phyloP scores from a whole-genome alignment of 805 yeast genomes.

The Cyberlindnera saturnus region DNA sequence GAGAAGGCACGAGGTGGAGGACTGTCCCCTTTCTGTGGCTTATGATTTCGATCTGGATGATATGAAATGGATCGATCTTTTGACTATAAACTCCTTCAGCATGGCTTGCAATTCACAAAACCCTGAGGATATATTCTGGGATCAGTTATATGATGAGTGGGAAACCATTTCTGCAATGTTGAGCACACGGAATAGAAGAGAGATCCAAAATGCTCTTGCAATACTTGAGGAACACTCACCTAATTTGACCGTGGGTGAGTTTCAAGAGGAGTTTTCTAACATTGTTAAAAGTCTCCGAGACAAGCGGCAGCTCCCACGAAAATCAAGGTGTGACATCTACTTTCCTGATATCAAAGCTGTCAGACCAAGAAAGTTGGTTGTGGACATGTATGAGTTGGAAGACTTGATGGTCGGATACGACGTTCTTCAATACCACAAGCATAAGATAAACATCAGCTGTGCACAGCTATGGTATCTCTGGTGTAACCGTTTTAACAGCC shows the following conservation, averaged over 20 bases:
- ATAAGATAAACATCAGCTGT: background rate
- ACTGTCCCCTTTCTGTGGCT: background rate
- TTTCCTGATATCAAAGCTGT: background rate
- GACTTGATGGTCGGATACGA: background rate
- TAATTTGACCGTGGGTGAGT: background rate
- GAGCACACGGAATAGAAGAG: background rate
- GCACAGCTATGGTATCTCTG: conserved; percentile 5
- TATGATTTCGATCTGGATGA: background rate
- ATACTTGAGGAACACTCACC: background rate
- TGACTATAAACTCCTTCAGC: background rate
- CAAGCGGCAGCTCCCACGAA: background rate
- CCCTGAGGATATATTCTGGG: background rate
- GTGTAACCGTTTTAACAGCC: conserved; percentile 1
- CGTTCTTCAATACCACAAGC: conserved; percentile 1
- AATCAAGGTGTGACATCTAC: background rate
- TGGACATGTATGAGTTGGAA: conserved; percentile 6
- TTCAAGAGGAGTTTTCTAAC: background rate
- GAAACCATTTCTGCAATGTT: background rate
- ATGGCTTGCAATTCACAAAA: background rate
- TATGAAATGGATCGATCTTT: background rate
- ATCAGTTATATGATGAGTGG: background rate
- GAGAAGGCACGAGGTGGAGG: background rate
- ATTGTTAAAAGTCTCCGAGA: background rate
- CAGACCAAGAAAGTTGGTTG: conserved; percentile 3
- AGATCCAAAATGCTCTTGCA: background rate